phyloP scores from a whole-genome alignment of 805 yeast species.

The Candida krabiensis region DNA sequence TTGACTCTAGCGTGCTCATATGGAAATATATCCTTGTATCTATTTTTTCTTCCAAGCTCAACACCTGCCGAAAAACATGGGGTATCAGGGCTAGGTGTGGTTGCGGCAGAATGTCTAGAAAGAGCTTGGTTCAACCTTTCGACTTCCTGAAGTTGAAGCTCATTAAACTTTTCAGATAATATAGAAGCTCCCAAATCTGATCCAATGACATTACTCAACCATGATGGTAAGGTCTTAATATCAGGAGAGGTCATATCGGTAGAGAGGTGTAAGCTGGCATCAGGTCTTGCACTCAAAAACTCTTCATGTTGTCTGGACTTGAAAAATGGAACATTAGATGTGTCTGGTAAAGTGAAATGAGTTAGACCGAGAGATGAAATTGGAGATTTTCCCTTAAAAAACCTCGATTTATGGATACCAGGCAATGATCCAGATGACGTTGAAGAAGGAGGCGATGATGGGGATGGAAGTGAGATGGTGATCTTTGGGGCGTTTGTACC shows the following conservation, averaged over 20 bases:
- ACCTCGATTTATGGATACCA: constrained; percentile 6
- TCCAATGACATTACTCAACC: constrained; percentile 47
- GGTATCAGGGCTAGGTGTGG: constrained; percentile 24
- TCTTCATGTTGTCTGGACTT: constrained; percentile 58
- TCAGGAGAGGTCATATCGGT: constrained; percentile 21
- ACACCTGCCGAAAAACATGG: constrained; percentile 70
- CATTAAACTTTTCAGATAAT: constrained; percentile 55
- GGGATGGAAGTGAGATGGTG: constrained; percentile 17
- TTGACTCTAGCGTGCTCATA: constrained; percentile 83
- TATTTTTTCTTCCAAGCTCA: constrained; percentile 75
- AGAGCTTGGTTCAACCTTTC: constrained; percentile 56
- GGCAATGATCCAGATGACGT: constrained; percentile 7
- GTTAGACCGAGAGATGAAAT: constrained; percentile 41
- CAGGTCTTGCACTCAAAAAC: constrained; percentile 28
- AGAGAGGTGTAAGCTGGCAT: constrained; percentile 26
- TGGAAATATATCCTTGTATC: constrained; percentile 87
- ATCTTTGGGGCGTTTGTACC: constrained; percentile 13
- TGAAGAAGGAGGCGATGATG: constrained; percentile 26
- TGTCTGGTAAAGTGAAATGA: constrained; percentile 54
- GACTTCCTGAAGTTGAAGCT: constrained; percentile 69
- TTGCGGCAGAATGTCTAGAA: constrained; percentile 22
- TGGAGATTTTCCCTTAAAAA: constrained; percentile 16
- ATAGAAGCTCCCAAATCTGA: constrained; percentile 38
- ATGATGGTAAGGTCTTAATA: constrained; percentile 44
- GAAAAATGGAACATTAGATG: constrained; percentile 42